Evolutionary conservation across 257 asterid genomes (phyloP).

Genomic region (Solanum corneliomulleri): DNA sequence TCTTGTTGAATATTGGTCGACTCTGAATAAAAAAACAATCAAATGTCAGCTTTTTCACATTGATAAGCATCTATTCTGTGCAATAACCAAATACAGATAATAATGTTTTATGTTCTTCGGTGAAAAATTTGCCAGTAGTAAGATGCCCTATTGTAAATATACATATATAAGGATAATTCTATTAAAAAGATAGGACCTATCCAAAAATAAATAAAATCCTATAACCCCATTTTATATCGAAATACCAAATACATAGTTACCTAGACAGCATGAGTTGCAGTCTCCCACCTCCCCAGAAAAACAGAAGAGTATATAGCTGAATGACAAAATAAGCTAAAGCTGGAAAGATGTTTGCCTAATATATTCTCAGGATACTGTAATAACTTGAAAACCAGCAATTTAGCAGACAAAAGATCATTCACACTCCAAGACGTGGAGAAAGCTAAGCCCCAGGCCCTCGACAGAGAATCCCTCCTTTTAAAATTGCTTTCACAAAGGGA

Average conservation of each 20-base stretch:
- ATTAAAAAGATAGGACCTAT: not conserved
- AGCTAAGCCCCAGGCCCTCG: not conserved
- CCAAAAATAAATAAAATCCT: not conserved
- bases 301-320: not conserved
- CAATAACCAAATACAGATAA: not conserved
- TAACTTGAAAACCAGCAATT: not conserved
- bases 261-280: not conserved
- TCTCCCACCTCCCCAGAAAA: not conserved
- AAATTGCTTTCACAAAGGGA: not conserved
- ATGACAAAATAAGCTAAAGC: not conserved
- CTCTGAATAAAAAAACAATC: slow-evolving; percentile 40
- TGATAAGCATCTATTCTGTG: not conserved
- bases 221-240: not conserved
- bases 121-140: not conserved
- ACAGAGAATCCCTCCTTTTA: not conserved
- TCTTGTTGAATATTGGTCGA: slow-evolving; percentile 89
- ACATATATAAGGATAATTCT: not conserved
- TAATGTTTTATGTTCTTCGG: not conserved
- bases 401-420: not conserved
- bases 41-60: not conserved
- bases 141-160: not conserved
- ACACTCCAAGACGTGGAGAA: not conserved
- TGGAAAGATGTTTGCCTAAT: not conserved
- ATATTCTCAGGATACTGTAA: not conserved
- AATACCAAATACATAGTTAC: not conserved